phyloP scores from a whole-genome alignment of 345 rosid species.

The Camelina sativa region DNA sequence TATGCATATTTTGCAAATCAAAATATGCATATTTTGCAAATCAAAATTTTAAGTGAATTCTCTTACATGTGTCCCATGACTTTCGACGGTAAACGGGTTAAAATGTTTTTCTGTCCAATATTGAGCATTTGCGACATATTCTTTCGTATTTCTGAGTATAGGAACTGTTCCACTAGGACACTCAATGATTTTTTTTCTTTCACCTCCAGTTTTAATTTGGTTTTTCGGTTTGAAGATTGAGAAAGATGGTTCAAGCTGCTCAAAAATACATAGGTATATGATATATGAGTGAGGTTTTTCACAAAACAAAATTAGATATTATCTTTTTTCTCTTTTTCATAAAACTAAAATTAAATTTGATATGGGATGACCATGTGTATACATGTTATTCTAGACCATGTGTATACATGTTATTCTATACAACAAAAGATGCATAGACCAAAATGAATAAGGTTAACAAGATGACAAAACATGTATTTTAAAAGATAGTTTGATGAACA shows the following conservation, averaged over 20 bases:
- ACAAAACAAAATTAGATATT: not conserved
- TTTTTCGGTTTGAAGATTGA: not conserved
- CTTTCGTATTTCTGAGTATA: not conserved
- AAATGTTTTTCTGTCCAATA: not conserved
- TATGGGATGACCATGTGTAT: not conserved
- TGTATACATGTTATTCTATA: not conserved
- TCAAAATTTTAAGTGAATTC: not conserved
- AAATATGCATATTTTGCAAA: not conserved
- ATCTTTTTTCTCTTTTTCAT: not conserved
- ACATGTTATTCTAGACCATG: not conserved
- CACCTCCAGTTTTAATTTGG: not conserved
- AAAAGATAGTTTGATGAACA: not conserved
- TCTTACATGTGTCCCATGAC: slow-evolving; percentile 22
- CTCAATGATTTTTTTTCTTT: not conserved
- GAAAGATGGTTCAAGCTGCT: slow-evolving; percentile 11
- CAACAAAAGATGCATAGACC: not conserved
- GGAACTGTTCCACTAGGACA: slow-evolving; percentile 23
- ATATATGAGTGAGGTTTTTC: not conserved
- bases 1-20: not conserved
- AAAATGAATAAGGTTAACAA: not conserved
- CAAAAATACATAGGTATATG: not conserved
- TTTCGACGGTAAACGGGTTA: not conserved
- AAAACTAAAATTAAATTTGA: not conserved
- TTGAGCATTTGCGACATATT: not conserved
- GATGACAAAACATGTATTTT: not conserved